A percentile compares a stretch with the other conserved stretches of the same genome.
Evolutionary conservation across 2,329 filamentous ascomycete genomes (phyloP).

Genomic region (Trichoderma harzianum): DNA sequence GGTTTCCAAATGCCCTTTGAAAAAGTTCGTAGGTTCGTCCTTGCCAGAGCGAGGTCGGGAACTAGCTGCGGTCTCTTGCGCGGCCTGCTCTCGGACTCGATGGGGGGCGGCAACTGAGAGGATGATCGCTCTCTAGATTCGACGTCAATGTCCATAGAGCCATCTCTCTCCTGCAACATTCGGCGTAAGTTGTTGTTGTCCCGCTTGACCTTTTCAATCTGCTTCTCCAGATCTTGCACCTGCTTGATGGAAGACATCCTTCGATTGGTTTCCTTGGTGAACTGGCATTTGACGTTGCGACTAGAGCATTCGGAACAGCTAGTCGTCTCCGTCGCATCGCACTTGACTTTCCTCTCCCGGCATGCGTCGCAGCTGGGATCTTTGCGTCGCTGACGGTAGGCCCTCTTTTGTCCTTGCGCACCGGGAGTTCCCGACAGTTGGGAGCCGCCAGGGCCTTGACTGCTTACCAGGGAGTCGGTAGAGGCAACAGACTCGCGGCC

Average conservation of each 20-base stretch:
- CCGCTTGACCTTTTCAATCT: conserved; percentile 74
- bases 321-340: conserved; percentile 92
- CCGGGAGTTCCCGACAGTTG: conserved; percentile 42
- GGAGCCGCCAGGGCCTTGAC: conserved; percentile 42
- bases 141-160: conserved; percentile 48
- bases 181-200: conserved; percentile 74
- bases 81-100: conserved; percentile 63
- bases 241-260: conserved; percentile 99
- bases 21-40: conserved; percentile 68
- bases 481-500: conserved; percentile 61
- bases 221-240: conserved; percentile 93
- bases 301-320: conserved; percentile 98
- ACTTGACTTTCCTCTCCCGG: conserved; percentile 80
- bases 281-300: conserved; percentile 94
- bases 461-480: conserved; percentile 54
- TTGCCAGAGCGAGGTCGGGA: conserved; percentile 68
- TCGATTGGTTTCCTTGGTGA: conserved; percentile 97
- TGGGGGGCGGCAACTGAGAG: conserved; percentile 56
- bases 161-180: conserved; percentile 53
- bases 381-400: conserved; percentile 91
- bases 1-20: conserved; percentile 77
- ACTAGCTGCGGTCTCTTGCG: conserved; percentile 58
- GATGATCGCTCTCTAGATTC: conserved; percentile 48
- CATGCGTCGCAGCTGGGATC: conserved; percentile 98
- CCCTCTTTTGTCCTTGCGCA: conserved; percentile 75